Percentiles rank a stretch among this genome's conserved stretches.
phyloP scores from a whole-genome alignment of 2,329 filamentous ascomycete species.

The Niveomyces coronatus region DNA sequence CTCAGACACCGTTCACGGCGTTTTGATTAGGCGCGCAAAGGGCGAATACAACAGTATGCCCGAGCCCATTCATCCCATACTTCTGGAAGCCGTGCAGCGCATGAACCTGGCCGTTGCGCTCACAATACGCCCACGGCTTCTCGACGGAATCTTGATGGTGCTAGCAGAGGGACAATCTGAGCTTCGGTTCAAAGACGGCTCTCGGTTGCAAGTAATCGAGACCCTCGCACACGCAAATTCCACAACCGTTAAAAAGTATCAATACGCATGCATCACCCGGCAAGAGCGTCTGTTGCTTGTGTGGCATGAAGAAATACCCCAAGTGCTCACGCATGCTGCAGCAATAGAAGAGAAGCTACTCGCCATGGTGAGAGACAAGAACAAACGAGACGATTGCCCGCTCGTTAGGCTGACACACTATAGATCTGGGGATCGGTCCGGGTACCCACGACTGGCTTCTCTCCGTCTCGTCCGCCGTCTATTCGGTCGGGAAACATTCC shows the following conservation, averaged over 20 bases:
- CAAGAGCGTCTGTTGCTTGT: constrained; percentile 31
- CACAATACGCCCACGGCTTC: constrained; percentile 38
- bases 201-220: constrained; percentile 34
- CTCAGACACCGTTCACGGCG: constrained; percentile 21
- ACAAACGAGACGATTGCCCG: constrained; percentile 9
- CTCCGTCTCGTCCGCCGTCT: constrained; percentile 4
- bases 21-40: constrained; percentile 28
- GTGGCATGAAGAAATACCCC: constrained; percentile 31
- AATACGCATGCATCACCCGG: constrained; percentile 32
- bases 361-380: constrained; percentile 20
- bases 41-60: constrained; percentile 33
- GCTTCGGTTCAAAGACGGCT: constrained; percentile 30
- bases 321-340: constrained; percentile 28
- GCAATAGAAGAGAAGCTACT: constrained; percentile 24
- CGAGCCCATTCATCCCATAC: constrained; percentile 23
- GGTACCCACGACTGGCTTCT: not conserved
- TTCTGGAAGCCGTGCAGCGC: constrained; percentile 31
- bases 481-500: not conserved
- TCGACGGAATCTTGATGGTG: constrained; percentile 32
- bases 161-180: constrained; percentile 31
- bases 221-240: constrained; percentile 28
- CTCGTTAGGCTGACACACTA: constrained; percentile 11
- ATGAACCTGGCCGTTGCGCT: constrained; percentile 36
- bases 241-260: constrained; percentile 30
- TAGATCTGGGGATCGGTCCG: constrained; percentile 8